phyloP scores from a whole-genome alignment of 176 grass and related monocot genomes.

The Coix lacrymajobi region DNA sequence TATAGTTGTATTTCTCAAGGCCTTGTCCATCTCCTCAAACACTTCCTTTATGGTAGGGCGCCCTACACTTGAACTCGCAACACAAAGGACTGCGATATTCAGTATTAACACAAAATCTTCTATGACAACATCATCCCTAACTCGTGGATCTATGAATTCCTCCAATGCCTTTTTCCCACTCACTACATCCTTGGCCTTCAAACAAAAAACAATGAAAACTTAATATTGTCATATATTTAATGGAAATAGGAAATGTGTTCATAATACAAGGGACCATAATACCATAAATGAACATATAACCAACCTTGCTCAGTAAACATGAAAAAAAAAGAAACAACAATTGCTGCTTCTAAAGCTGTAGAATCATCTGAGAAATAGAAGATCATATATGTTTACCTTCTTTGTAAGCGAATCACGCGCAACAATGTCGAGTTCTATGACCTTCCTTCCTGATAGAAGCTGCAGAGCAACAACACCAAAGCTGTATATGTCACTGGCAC shows the following conservation, averaged over 20 bases:
- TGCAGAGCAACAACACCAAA: slow-evolving; percentile 61
- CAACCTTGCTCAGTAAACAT: not conserved
- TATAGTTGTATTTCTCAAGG: slow-evolving; percentile 23
- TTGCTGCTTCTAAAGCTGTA: not conserved
- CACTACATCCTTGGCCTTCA: slow-evolving; percentile 54
- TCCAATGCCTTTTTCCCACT: slow-evolving; percentile 39
- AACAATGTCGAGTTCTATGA: slow-evolving; percentile 58
- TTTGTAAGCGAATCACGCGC: slow-evolving; percentile 54
- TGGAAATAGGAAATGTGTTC: not conserved
- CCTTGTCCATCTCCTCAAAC: slow-evolving; percentile 50
- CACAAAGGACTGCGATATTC: slow-evolving; percentile 43
- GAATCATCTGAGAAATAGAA: not conserved
- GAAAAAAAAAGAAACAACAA: not conserved
- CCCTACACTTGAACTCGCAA: slow-evolving; percentile 46
- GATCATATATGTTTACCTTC: slow-evolving; percentile 29
- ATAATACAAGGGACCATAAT: not conserved
- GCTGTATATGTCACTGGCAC: slow-evolving; percentile 60
- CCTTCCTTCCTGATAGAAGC: slow-evolving; percentile 60
- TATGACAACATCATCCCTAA: slow-evolving; percentile 45
- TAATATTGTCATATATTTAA: not conserved
- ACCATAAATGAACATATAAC: not conserved
- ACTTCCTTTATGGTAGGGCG: slow-evolving; percentile 50
- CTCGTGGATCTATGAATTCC: slow-evolving; percentile 45
- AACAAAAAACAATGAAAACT: not conserved
- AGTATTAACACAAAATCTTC: slow-evolving; percentile 48